Percentiles rank a stretch among this genome's conserved stretches.
phyloP scores from a whole-genome alignment of 108 stramenopile species.

The Fragilariopsis cylindrus region DNA sequence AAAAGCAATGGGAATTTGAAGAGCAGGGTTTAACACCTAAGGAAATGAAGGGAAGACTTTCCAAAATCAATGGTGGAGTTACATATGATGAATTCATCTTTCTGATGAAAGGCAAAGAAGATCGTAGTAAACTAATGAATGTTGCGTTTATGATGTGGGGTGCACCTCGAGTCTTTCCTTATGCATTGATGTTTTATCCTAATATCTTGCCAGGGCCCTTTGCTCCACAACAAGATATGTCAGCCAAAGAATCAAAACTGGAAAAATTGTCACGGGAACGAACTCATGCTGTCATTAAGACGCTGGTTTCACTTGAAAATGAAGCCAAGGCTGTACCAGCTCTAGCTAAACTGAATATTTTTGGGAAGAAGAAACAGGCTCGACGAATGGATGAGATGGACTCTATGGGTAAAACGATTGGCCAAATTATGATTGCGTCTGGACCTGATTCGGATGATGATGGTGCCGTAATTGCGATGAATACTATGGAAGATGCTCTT shows the following conservation, averaged over 20 bases:
- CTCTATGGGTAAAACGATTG: slow-evolving; percentile 18
- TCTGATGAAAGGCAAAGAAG: slow-evolving; percentile 70
- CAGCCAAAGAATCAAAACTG: slow-evolving; percentile 39
- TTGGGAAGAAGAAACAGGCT: slow-evolving; percentile 57
- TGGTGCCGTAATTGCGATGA: slow-evolving; percentile 41
- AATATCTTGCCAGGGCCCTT: slow-evolving; percentile 81
- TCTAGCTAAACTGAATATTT: slow-evolving; percentile 74
- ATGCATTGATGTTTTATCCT: slow-evolving; percentile 80
- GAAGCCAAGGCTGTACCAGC: slow-evolving; percentile 59
- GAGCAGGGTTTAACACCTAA: slow-evolving; percentile 42
- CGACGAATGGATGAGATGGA: slow-evolving; percentile 21
- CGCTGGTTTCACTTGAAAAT: slow-evolving; percentile 66
- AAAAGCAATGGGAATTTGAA: slow-evolving; percentile 37
- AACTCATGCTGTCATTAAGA: slow-evolving; percentile 67
- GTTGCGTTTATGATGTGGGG: slow-evolving; percentile 62
- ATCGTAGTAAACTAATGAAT: slow-evolving; percentile 71
- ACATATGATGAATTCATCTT: slow-evolving; percentile 72
- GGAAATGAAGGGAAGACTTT: slow-evolving; percentile 31
- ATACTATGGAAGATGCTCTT: slow-evolving; percentile 36
- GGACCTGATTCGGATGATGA: slow-evolving; percentile 29
- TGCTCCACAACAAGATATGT: slow-evolving; percentile 27
- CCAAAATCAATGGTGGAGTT: slow-evolving; percentile 42
- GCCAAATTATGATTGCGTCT: slow-evolving; percentile 20
- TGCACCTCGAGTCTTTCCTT: slow-evolving; percentile 73
- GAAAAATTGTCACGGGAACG: slow-evolving; percentile 56